Evolutionary conservation across 2,329 filamentous ascomycete genomes (phyloP), one percentile per base, ranked within the genome.

Genomic region (Dendrostoma leiphaemia): DNA sequence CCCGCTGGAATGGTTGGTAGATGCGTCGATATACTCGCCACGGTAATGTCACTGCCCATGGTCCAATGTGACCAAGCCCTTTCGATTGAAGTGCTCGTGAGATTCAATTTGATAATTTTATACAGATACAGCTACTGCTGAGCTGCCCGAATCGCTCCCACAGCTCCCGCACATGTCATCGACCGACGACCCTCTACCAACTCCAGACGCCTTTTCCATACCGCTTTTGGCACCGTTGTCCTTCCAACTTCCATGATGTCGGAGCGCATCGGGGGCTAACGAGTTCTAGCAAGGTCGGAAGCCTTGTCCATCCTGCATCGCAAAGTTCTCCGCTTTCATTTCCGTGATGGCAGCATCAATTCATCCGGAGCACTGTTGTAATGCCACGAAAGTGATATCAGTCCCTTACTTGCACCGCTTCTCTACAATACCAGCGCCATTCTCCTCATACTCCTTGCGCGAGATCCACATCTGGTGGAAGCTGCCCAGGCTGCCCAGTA

Each of bases 391-490:
- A 8, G 12, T 26, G 13, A 19, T 19, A 19, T 12, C 19, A 21
- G 13, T 8, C 19, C 31, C 34, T 28, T 58, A 97, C 77, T 96
- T 96, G 81, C 93, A 97, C 65, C 93, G 81, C 83, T 96, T 97
- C 79, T 97, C 93, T 41, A 97, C 90, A 63, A 97, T 92, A 60
- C 84, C 84, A 6, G 86, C 78, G 2, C 94, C 94, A 70, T 96
- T 92, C 78, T 99, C 95, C 60, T 97, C 91, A 65, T 97, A 97
- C 76, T 99, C 94, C 78, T 96, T 96, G 72, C 86, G 90, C 23
- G 88, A 93, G 64, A 99, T 95, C 94, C 94, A 99, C 89, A 99
- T 93, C 77, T 99, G 94, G 75, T 99, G 94, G 74, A 99, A 99
- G 13, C 92, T 96, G 9, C 95, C 95, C 74, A 99, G 72, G 71